These are phyloP conservation scores for Euphorbia pulcherrima DNA, from an alignment of 345 rosid genomes.

Conservation along the genomic window DNA sequence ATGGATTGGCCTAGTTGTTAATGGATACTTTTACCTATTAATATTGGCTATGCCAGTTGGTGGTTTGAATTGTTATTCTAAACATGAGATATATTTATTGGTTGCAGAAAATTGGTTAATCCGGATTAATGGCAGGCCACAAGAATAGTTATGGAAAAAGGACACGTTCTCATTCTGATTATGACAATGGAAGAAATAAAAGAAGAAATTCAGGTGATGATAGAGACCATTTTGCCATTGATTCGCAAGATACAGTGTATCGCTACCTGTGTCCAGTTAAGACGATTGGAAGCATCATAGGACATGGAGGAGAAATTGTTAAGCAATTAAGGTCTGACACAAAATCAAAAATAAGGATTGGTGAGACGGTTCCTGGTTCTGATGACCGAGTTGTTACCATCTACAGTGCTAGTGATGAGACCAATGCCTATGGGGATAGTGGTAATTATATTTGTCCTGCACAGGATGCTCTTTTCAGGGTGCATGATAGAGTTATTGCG, in stretches of 20 bases:
- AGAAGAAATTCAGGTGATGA: constrained; percentile 70
- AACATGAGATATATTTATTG: neutral
- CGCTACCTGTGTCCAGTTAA: constrained; percentile 75
- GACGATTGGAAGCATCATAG: constrained; percentile 94
- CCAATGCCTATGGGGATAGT: constrained; percentile 57
- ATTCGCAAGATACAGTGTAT: constrained; percentile 71
- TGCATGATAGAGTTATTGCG: constrained; percentile 75
- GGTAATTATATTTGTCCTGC: constrained; percentile 65
- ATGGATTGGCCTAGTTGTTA: neutral
- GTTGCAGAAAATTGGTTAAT: neutral
- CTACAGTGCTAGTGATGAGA: constrained; percentile 81
- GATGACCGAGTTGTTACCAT: constrained; percentile 94
- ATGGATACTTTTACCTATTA: neutral
- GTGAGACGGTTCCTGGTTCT: constrained; percentile 67
- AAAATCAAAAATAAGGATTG: constrained; percentile 79
- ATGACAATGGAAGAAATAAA: constrained; percentile 57
- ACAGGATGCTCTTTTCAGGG: constrained; percentile 84
- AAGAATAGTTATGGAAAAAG: constrained; percentile 81
- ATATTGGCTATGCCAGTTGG: neutral
- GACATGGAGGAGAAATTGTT: constrained; percentile 91
- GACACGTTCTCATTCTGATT: constrained; percentile 63
- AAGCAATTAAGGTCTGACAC: constrained; percentile 83
- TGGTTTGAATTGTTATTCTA: neutral
- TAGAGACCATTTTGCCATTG: constrained; percentile 54
- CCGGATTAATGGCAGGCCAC: constrained; percentile 57